Evolutionary conservation across 352 stramenopile species (phyloP), one percentile per base, ranked within the genome.

Genomic region (Phytophthora tentaculata): DNA sequence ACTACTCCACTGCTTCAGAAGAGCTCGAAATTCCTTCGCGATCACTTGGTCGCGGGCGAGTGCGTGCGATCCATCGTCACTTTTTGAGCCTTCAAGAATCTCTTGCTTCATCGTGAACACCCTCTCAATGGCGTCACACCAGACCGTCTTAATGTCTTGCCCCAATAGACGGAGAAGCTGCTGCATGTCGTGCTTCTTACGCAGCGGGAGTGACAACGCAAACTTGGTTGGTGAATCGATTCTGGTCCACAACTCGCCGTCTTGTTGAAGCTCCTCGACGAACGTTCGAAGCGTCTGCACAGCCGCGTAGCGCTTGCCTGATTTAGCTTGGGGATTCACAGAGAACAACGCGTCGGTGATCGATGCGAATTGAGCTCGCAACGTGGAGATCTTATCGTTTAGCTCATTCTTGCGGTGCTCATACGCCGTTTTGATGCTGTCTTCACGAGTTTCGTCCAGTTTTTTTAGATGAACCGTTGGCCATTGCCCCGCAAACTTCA

Each of bases 121-220:
- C 7, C 68, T 55, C 35, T 77, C 59, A 5, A 79, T 47, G 3
- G 70, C 64, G 14, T 78, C 67, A 23, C 48, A 8, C 74, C 74
- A 81, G 3, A 81, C 62, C 23, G 39, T 52, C 50, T 68, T 67
- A 1, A 76, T 48, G 12, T 74, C 52, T 14, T 49, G 57, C 0
- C 67, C 67, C 3, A 81, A 51, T 10, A 78, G 14, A 17, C 69
- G 52, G 17, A 79, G 35, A 47, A 81, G 47, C 20, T 76, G 61
- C 49, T 64, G 61, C 73, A 81, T 79, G 44, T 81, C 70, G 12
- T 35, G 48, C 56, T 81, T 81, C 7, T 69, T 76, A 37, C 70
- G 66, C 22, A 78, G 43, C 12, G 73, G 73, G 22, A 81, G 61
- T n/a, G 56, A 48, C 47, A 81, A 35, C 0, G 61, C 56, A 24